phyloP scores from a whole-genome alignment of 495 filamentous ascomycete genomes.

The Oidiodendron maius region DNA sequence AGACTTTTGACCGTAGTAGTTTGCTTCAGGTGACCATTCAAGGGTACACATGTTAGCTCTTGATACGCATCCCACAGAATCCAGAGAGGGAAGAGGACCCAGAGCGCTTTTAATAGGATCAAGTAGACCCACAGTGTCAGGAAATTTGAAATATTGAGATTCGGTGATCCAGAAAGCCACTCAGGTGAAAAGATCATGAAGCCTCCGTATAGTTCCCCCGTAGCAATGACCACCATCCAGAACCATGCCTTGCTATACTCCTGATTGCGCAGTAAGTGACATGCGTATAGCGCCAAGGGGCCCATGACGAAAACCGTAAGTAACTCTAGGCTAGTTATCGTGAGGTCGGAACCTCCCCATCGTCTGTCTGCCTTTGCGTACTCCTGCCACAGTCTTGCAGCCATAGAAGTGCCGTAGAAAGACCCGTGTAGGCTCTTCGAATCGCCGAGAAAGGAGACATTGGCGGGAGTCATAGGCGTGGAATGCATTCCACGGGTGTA shows the following conservation, averaged over 20 bases:
- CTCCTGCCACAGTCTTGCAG: constrained; percentile 66
- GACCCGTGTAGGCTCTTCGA: constrained; percentile 62
- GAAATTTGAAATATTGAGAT: constrained; percentile 70
- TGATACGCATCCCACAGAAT: neutral
- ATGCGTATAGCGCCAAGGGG: constrained; percentile 62
- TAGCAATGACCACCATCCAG: constrained; percentile 65
- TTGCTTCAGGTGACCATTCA: neutral
- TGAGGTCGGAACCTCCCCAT: constrained; percentile 73
- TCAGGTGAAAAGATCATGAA: constrained; percentile 97
- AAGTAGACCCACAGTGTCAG: constrained; percentile 85
- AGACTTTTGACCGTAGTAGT: neutral
- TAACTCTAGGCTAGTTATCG: constrained; percentile 73
- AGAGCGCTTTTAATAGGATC: constrained; percentile 61
- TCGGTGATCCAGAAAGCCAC: constrained; percentile 70
- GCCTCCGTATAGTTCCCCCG: constrained; percentile 83
- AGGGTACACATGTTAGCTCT: neutral
- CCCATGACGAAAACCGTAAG: constrained; percentile 75
- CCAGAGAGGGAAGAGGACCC: constrained; percentile 54
- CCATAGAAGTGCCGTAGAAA: constrained; percentile 45
- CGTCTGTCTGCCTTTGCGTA: constrained; percentile 80
- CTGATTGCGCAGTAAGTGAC: constrained; percentile 53
- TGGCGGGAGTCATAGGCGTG: constrained; percentile 1
- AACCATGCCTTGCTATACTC: constrained; percentile 54
- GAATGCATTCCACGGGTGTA: constrained; percentile 1
- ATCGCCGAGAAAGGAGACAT: constrained; percentile 29